phyloP scores from a whole-genome alignment of 352 stramenopile genomes.

The Phytophthora uliginosa region DNA sequence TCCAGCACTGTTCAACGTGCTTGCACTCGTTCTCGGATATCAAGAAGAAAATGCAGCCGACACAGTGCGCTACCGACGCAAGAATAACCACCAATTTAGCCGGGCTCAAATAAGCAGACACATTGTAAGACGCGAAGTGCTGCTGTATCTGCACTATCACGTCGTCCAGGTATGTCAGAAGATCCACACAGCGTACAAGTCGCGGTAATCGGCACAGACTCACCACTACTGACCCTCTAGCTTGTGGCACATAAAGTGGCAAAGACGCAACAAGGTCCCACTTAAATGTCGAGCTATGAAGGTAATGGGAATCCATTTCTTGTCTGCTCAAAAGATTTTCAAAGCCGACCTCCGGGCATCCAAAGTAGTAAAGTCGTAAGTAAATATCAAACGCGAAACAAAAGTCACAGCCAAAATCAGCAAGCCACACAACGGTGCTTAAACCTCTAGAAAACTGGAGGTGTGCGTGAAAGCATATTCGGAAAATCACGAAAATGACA shows the following conservation, averaged over 20 bases:
- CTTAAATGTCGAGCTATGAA: conserved; percentile 56
- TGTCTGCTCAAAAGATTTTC: conserved; percentile 55
- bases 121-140: conserved; percentile 66
- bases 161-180: conserved; percentile 68
- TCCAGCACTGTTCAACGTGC: conserved; percentile 60
- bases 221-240: conserved; percentile 33
- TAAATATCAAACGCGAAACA: conserved; percentile 76
- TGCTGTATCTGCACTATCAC: conserved; percentile 80
- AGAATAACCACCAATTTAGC: conserved; percentile 78
- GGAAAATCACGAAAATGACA: conserved; percentile 72
- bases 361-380: conserved; percentile 77
- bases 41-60: conserved; percentile 77
- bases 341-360: conserved; percentile 51
- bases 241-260: conserved; percentile 51
- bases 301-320: conserved; percentile 45
- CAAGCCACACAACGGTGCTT: conserved; percentile 40
- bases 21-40: conserved; percentile 73
- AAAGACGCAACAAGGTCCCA: conserved; percentile 66
- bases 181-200: conserved; percentile 62
- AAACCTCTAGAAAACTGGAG: conserved; percentile 38
- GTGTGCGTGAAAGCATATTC: conserved; percentile 71
- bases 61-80: conserved; percentile 61
- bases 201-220: conserved; percentile 64
- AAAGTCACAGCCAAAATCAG: conserved; percentile 64
- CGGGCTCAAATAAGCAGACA: conserved; percentile 77